These are phyloP conservation scores for Apiospora hydei DNA, from an alignment of 2,329 filamentous ascomycete species.

Conservation along the genomic window DNA sequence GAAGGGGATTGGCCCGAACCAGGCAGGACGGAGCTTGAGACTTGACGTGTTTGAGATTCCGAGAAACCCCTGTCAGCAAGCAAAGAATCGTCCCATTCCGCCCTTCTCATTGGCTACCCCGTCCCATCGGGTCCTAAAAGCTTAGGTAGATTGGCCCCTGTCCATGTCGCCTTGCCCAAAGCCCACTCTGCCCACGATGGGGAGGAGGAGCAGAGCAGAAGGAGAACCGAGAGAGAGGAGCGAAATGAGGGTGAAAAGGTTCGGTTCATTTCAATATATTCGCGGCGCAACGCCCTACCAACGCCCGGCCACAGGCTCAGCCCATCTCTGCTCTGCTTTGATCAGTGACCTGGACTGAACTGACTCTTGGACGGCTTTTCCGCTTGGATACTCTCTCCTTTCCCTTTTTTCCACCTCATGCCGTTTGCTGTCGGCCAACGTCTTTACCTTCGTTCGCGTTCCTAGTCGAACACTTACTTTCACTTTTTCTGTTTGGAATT, in stretches of 20 bases:
- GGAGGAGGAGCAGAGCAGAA: not conserved
- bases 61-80: not conserved
- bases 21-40: constrained; percentile 24
- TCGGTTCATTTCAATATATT: constrained; percentile 20
- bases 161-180: not conserved
- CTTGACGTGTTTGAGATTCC: constrained; percentile 26
- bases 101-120: not conserved
- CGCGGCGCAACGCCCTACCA: constrained; percentile 15
- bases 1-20: constrained; percentile 9
- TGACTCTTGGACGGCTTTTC: constrained; percentile 17
- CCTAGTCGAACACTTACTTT: constrained; percentile 22
- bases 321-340: not conserved
- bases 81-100: not conserved
- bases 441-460: constrained; percentile 17
- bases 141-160: not conserved
- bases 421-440: constrained; percentile 13
- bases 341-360: not conserved
- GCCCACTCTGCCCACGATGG: not conserved
- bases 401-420: not conserved
- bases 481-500: constrained; percentile 23
- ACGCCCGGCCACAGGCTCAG: not conserved
- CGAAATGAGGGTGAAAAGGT: not conserved
- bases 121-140: not conserved
- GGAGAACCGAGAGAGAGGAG: not conserved
- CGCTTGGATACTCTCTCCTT: not conserved